Evolutionary conservation across 192 early-diverging fungal species (phyloP).

Genomic region (Backusella liffmaniae): DNA sequence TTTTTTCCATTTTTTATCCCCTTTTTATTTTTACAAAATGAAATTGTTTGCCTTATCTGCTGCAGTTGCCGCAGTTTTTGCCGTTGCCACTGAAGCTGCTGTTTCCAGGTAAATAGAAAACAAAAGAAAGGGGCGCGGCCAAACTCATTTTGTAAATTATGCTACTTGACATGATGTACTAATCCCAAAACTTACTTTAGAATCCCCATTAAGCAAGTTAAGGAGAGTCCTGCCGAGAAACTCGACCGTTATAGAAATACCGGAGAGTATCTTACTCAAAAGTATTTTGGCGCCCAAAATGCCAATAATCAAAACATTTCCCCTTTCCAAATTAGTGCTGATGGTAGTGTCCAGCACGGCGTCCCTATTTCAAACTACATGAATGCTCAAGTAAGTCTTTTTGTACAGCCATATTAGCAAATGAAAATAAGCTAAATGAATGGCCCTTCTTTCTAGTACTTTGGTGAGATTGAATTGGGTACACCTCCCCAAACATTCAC

Average conservation of each 20-base stretch:
- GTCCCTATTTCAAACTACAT: conserved; percentile 87
- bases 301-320: conserved; percentile 1
- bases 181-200: conserved; percentile 25
- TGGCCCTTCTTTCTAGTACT: conserved; percentile 64
- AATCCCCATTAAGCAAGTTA: conserved; percentile 64
- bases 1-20: not conserved
- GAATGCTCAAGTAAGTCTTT: conserved; percentile 74
- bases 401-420: not conserved
- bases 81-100: conserved; percentile 17
- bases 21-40: not conserved
- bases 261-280: conserved; percentile 69
- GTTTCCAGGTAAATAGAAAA: conserved; percentile 3
- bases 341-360: conserved; percentile 58
- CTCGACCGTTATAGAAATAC: conserved; percentile 63
- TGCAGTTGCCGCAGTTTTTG: conserved; percentile 17
- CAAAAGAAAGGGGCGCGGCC: not conserved
- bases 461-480: conserved; percentile 83
- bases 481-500: conserved; percentile 92
- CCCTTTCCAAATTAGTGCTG: conserved; percentile 9
- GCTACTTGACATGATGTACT: not conserved
- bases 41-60: conserved; percentile 9
- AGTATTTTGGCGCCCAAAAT: conserved; percentile 63
- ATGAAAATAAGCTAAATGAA: too few relatives aligned
- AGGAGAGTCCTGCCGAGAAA: conserved; percentile 57
- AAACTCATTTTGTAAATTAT: not conserved